phyloP scores from a whole-genome alignment of 108 stramenopile genomes.

The Asterionellopsis glacialis region DNA sequence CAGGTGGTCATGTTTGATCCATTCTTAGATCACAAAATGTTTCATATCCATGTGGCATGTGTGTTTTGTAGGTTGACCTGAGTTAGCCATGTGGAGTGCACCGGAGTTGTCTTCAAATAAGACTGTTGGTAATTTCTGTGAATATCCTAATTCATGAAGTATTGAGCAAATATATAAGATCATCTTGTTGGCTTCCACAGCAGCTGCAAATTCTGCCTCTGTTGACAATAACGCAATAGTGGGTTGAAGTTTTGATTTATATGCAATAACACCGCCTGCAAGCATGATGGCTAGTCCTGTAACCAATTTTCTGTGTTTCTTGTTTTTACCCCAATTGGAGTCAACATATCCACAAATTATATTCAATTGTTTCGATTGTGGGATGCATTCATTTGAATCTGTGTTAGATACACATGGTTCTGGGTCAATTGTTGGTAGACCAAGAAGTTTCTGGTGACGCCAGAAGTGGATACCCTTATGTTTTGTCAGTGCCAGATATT shows the following conservation, averaged over 20 bases:
- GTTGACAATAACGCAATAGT: constrained; percentile 5
- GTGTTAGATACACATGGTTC: constrained; percentile 3
- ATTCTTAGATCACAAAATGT: constrained; percentile 20
- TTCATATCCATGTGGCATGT: constrained; percentile 34
- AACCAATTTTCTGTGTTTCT: neutral
- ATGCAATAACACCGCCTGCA: constrained; percentile 11
- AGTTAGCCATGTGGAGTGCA: constrained; percentile 19
- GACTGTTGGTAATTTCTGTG: constrained; percentile 3
- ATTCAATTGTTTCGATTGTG: neutral
- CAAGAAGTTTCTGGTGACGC: no score
- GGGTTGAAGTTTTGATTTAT: constrained; percentile 8
- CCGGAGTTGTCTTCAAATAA: constrained; percentile 28
- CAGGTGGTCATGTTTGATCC: constrained; percentile 5
- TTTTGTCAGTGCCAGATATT: constrained; percentile 16
- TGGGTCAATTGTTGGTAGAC: no score
- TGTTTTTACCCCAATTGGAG: constrained; percentile 23
- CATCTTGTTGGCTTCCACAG: constrained; percentile 8
- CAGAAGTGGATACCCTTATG: constrained; percentile 14
- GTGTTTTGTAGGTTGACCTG: constrained; percentile 19
- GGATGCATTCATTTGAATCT: neutral
- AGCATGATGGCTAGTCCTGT: no score
- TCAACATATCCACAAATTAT: constrained; percentile 11
- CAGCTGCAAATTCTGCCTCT: no score
- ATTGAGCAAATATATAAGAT: constrained; percentile 8
- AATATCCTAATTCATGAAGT: constrained; percentile 7